Percentiles rank a stretch among this genome's conserved stretches.
phyloP scores from a whole-genome alignment of 2,329 filamentous ascomycete species.

The Colletotrichum zoysiae region DNA sequence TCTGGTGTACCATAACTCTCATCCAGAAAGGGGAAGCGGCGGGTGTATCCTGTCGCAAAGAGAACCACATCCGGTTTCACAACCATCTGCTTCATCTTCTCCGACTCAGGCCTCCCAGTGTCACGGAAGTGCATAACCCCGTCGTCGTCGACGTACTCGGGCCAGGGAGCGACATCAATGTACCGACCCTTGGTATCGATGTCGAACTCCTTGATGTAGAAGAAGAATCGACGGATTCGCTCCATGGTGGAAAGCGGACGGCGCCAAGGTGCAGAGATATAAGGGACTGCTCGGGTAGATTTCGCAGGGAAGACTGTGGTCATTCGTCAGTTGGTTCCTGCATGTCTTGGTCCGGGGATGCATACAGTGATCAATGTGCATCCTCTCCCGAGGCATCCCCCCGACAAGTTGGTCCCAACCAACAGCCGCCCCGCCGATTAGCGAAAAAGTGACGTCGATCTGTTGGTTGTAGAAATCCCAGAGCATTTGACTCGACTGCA shows the following conservation, averaged over 20 bases:
- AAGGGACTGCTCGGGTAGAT: slow-evolving; percentile 50
- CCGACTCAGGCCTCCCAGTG: slow-evolving; percentile 49
- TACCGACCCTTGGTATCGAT: slow-evolving; percentile 44
- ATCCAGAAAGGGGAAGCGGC: slow-evolving; percentile 51
- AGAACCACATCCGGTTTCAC: slow-evolving; percentile 54
- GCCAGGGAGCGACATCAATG: slow-evolving; percentile 54
- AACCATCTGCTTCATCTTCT: slow-evolving; percentile 46
- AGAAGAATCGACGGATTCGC: slow-evolving; percentile 50
- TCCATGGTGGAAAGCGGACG: slow-evolving; percentile 44
- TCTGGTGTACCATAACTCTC: slow-evolving; percentile 55
- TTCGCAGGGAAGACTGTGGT: slow-evolving; percentile 51
- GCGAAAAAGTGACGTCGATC: slow-evolving; percentile 57
- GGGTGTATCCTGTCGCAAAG: slow-evolving; percentile 53
- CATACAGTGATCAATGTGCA: slow-evolving; percentile 41
- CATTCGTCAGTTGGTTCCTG: not conserved
- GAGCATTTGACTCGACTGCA: slow-evolving; percentile 56
- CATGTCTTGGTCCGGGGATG: not conserved
- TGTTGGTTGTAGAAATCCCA: slow-evolving; percentile 59
- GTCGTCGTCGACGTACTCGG: slow-evolving; percentile 48
- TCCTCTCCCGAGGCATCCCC: slow-evolving; percentile 50
- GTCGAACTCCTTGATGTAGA: slow-evolving; percentile 46
- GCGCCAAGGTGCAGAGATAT: slow-evolving; percentile 52
- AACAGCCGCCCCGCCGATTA: slow-evolving; percentile 59
- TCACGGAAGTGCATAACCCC: slow-evolving; percentile 51
- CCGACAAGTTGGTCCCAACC: slow-evolving; percentile 64